These are phyloP conservation scores for Oryza australiensis DNA, from an alignment of 176 grass and related monocot genomes.

Conservation along the genomic window DNA sequence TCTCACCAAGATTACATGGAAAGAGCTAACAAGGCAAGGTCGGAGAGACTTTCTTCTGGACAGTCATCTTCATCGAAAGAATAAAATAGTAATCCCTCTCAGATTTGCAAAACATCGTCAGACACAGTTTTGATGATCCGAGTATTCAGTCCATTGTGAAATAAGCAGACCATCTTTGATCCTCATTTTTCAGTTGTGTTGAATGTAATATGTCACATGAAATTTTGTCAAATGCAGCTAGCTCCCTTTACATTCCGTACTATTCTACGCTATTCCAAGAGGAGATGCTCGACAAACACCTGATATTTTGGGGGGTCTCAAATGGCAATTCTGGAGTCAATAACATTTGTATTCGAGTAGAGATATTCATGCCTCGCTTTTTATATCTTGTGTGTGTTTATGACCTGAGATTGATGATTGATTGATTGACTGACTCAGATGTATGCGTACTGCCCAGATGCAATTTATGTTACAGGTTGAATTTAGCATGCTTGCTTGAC, in stretches of 20 bases:
- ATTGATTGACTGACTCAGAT: background rate
- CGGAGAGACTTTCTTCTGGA: slow-evolving; percentile 77
- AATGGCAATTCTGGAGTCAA: background rate
- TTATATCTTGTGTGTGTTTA: background rate
- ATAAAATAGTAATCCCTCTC: slow-evolving; percentile 24
- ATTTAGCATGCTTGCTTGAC: too few relatives aligned
- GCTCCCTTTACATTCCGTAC: background rate
- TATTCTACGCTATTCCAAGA: background rate
- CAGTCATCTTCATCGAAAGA: slow-evolving; percentile 63
- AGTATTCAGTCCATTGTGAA: slow-evolving; percentile 2
- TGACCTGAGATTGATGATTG: background rate
- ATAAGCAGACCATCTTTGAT: background rate
- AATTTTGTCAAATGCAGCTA: slow-evolving; percentile 12
- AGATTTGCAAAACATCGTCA: background rate
- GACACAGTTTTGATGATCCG: background rate
- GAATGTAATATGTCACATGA: background rate
- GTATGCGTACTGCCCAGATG: background rate
- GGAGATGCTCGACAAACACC: background rate
- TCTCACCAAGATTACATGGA: slow-evolving; percentile 99
- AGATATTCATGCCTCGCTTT: background rate
- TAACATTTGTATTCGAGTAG: background rate
- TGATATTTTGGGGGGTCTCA: background rate
- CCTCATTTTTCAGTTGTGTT: background rate
- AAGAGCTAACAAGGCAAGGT: slow-evolving; percentile 75
- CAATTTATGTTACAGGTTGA: background rate